Conservation (phyloP, 139 green algal genomes). For the Chlorella ohadii region DNA sequence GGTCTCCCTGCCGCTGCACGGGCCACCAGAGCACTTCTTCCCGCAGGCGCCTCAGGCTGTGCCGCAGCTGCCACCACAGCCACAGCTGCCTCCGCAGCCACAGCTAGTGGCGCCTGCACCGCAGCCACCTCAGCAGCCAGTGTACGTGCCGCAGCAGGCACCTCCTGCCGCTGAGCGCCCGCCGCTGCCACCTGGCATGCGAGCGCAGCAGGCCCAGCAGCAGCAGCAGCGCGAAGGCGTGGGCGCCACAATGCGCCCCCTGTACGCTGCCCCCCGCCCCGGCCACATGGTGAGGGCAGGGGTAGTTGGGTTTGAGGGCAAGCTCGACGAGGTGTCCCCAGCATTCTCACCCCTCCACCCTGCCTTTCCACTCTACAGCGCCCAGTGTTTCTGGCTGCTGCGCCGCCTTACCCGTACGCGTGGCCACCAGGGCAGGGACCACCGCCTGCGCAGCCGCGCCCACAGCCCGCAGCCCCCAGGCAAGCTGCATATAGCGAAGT, state of each 20-base stretch:
- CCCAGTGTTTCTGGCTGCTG: too few species aligned
- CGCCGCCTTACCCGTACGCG: too few species aligned
- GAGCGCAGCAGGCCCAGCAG: neutral
- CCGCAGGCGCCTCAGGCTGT: neutral
- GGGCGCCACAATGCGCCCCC: constrained; percentile 18
- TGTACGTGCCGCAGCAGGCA: neutral
- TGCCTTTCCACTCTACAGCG: too few species aligned
- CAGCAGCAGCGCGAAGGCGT: constrained; percentile 22
- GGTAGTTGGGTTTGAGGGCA: too few species aligned
- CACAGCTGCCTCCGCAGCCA: neutral
- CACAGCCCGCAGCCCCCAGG: too few species aligned
- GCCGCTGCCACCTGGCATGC: neutral
- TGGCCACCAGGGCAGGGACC: too few species aligned
- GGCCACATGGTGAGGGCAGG: neutral
- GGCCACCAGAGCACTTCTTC: neutral
- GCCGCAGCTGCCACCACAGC: neutral
- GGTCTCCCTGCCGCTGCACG: constrained; percentile 11
- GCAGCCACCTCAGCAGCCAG: neutral
- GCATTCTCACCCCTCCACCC: too few species aligned
- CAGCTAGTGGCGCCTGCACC: neutral
- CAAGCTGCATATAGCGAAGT: too few species aligned
- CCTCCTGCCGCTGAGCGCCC: neutral
- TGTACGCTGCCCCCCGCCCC: constrained; percentile 11
- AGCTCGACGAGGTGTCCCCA: too few species aligned
- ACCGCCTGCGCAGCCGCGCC: too few species aligned